These are phyloP conservation scores for Lactarius hatsudake DNA, from an alignment of 768 basidiomycete species.

Conservation along the genomic window DNA sequence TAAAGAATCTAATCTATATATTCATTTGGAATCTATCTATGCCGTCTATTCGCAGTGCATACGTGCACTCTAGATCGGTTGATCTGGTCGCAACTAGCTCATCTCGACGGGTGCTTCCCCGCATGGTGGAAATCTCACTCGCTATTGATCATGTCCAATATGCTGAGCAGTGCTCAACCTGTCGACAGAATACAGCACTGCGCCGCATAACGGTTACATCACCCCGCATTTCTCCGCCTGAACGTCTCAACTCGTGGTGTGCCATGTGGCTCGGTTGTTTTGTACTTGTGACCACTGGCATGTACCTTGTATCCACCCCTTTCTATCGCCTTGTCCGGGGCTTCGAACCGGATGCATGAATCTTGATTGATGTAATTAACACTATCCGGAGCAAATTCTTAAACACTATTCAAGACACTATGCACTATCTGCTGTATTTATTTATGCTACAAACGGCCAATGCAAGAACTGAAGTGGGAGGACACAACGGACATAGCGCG, in stretches of 20 bases:
- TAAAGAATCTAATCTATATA: neutral
- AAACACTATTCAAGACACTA: neutral
- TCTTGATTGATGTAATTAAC: slow-evolving; percentile 1
- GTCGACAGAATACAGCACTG: neutral
- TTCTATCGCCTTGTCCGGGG: neutral
- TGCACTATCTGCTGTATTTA: neutral
- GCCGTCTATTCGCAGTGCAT: neutral
- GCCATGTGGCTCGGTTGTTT: neutral
- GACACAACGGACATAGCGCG: neutral
- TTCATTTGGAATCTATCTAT: neutral
- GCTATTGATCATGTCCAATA: neutral
- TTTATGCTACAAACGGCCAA: neutral
- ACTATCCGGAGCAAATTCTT: neutral
- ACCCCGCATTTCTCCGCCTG: neutral
- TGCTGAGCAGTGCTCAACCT: neutral
- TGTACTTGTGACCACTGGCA: neutral
- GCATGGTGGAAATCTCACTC: neutral
- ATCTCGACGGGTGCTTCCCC: neutral
- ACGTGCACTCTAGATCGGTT: neutral
- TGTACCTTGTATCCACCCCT: slow-evolving; percentile 1
- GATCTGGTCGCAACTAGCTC: neutral
- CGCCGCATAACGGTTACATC: neutral
- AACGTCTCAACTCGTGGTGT: neutral
- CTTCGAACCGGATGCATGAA: neutral
- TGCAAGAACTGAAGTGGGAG: neutral